These are phyloP conservation scores for Trametes cubensis DNA, from an alignment of 768 basidiomycete species.

Conservation along the genomic window DNA sequence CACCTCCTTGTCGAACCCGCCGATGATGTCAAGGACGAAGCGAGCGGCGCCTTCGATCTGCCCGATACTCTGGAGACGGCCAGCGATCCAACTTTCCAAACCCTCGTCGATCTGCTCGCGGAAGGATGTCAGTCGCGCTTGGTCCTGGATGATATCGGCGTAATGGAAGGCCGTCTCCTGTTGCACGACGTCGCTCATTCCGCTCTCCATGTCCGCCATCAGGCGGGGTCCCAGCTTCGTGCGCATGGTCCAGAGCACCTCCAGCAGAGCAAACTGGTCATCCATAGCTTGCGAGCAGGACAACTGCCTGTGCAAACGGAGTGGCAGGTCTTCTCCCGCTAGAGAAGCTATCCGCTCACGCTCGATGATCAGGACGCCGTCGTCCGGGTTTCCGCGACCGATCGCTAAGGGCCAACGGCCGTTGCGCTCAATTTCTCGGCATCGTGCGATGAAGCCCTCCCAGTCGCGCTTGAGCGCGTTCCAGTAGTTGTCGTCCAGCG, in stretches of 20 bases:
- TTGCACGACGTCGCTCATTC: constrained; percentile 64
- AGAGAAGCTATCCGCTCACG: constrained; percentile 74
- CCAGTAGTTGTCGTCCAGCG: constrained; percentile 79
- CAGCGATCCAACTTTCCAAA: constrained; percentile 59
- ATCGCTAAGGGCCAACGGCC: constrained; percentile 80
- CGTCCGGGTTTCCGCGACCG: constrained; percentile 44
- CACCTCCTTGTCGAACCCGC: constrained; percentile 66
- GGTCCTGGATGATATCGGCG: constrained; percentile 72
- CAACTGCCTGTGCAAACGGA: constrained; percentile 57
- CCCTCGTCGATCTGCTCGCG: constrained; percentile 61
- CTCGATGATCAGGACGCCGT: constrained; percentile 65
- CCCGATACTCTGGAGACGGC: constrained; percentile 57
- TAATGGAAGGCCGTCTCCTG: constrained; percentile 82
- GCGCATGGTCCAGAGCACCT: constrained; percentile 64
- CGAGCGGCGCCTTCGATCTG: constrained; percentile 60
- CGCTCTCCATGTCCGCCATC: constrained; percentile 58
- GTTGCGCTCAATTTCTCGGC: constrained; percentile 86
- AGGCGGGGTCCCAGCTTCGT: constrained; percentile 60
- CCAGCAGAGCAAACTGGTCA: constrained; percentile 57
- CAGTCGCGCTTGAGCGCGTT: constrained; percentile 87
- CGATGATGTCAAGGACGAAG: constrained; percentile 67
- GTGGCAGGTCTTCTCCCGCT: constrained; percentile 67
- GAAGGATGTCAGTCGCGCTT: constrained; percentile 56
- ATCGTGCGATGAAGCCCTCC: constrained; percentile 93
- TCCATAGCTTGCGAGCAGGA: constrained; percentile 48